Conservation (phyloP, 2,329 filamentous ascomycete species). For the Drechslerella coelobrocha region DNA sequence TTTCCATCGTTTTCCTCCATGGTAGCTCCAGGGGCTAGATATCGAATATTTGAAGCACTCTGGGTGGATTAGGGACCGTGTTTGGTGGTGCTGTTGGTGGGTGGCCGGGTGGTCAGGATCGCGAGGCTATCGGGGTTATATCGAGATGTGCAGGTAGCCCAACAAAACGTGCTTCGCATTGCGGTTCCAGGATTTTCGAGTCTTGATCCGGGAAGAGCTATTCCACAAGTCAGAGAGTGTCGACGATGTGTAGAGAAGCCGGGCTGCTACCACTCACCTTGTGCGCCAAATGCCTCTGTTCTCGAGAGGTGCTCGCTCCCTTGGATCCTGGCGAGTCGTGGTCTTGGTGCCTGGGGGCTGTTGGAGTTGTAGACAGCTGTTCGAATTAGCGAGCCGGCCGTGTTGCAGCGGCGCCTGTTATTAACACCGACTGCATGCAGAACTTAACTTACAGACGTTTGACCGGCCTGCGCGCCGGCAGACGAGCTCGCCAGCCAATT, state of each 20-base stretch:
- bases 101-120: constrained; percentile 12
- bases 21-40: constrained; percentile 1
- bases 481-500: neutral
- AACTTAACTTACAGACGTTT: neutral
- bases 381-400: constrained; percentile 18
- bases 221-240: neutral
- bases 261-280: neutral
- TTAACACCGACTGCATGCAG: neutral
- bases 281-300: neutral
- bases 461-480: neutral
- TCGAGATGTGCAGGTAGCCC: neutral
- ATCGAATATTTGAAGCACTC: neutral
- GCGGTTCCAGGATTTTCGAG: neutral
- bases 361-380: constrained; percentile 22
- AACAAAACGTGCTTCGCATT: neutral
- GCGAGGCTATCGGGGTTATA: neutral
- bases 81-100: constrained; percentile 9
- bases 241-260: neutral
- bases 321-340: no score
- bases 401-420: no score
- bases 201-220: neutral
- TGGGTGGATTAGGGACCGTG: neutral
- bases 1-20: constrained; percentile 25
- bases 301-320: neutral
- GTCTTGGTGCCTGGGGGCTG: constrained; percentile 12